Evolutionary conservation across 2,329 filamentous ascomycete genomes (phyloP).

Genomic region (Emergomyces orientalis): DNA sequence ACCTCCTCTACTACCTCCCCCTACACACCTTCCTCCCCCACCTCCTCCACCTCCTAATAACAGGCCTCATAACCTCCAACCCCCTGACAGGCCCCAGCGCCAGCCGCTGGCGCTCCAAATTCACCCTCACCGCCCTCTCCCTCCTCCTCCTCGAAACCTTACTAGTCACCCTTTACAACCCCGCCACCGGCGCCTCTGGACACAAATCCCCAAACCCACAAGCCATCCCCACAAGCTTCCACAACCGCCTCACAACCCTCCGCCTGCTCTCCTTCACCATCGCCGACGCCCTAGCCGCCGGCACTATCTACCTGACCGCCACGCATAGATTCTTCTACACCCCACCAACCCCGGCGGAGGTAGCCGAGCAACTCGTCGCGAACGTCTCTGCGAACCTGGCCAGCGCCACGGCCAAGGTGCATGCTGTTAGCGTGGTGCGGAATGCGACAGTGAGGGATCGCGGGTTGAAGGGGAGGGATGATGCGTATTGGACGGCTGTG

Average conservation of each 20-base stretch:
- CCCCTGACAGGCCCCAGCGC: constrained; percentile 55
- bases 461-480: constrained; percentile 54
- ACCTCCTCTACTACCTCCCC: constrained; percentile 73
- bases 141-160: constrained; percentile 55
- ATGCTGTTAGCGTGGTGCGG: constrained; percentile 63
- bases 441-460: constrained; percentile 72
- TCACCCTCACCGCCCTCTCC: constrained; percentile 53
- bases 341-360: constrained; percentile 53
- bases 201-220: background rate
- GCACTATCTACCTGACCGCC: constrained; percentile 61
- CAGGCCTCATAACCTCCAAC: constrained; percentile 65
- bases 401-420: constrained; percentile 55
- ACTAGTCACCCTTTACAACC: constrained; percentile 54
- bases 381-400: constrained; percentile 48
- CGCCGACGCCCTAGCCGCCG: constrained; percentile 56
- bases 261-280: constrained; percentile 56
- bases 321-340: constrained; percentile 70
- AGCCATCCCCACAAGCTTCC: constrained; percentile 23
- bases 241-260: constrained; percentile 43
- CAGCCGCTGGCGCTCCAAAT: constrained; percentile 58
- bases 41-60: constrained; percentile 60
- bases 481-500: constrained; percentile 61
- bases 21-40: constrained; percentile 62
- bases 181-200: too few species aligned
- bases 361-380: constrained; percentile 48